Percentiles rank a stretch among this genome's conserved stretches.
These are phyloP conservation scores for Chaetomidium leptoderma DNA, from an alignment of 495 filamentous ascomycete species.

Conservation along the genomic window DNA sequence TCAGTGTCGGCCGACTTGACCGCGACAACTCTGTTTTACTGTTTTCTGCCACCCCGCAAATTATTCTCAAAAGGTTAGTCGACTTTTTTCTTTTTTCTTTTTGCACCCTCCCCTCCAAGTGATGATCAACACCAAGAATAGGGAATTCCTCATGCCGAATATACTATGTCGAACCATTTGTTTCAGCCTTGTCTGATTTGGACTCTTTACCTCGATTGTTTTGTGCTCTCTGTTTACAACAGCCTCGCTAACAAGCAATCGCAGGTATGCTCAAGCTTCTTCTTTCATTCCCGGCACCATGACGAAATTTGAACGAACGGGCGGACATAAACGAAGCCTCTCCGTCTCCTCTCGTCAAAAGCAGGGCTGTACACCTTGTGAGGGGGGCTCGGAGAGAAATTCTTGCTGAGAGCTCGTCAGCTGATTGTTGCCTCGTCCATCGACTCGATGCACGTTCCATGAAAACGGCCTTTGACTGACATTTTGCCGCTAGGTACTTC, in stretches of 20 bases:
- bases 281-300: slow-evolving; percentile 55
- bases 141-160: slow-evolving; percentile 98
- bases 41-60: neutral
- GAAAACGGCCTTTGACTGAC: slow-evolving; percentile 31
- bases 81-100: slow-evolving; percentile 29
- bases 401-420: slow-evolving; percentile 98
- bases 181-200: slow-evolving; percentile 99
- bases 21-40: neutral
- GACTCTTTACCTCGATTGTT: slow-evolving; percentile 24
- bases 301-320: slow-evolving; percentile 94
- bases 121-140: slow-evolving; percentile 81
- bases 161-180: slow-evolving; percentile 77
- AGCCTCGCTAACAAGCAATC: slow-evolving; percentile 38
- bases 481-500: slow-evolving; percentile 42
- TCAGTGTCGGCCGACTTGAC: slow-evolving; percentile 22
- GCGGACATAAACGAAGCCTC: slow-evolving; percentile 87
- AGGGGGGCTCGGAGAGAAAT: slow-evolving; percentile 60
- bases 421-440: slow-evolving; percentile 60
- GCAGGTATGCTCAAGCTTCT: slow-evolving; percentile 55
- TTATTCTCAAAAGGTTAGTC: slow-evolving; percentile 54
- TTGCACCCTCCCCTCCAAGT: slow-evolving; percentile 43
- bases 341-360: slow-evolving; percentile 56
- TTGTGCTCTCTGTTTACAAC: slow-evolving; percentile 25
- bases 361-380: slow-evolving; percentile 85
- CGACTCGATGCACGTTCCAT: slow-evolving; percentile 10